phyloP scores from a whole-genome alignment of 495 filamentous ascomycete species.

The Aspergillus coremiiformis region DNA sequence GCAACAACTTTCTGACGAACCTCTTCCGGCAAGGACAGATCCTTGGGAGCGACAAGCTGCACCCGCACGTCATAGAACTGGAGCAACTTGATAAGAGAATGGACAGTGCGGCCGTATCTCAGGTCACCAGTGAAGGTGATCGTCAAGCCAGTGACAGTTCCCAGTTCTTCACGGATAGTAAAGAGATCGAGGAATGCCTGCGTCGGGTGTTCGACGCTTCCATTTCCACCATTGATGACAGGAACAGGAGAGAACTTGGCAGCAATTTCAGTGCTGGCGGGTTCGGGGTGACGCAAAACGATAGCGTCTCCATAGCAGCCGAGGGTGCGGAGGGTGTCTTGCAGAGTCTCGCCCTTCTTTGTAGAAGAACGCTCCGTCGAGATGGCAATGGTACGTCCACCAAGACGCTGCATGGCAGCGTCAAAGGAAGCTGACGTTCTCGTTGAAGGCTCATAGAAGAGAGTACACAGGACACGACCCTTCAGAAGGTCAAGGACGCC shows the following conservation, averaged over 20 bases:
- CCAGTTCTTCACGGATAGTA: conserved; percentile 95
- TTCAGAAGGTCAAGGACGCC: conserved; percentile 82
- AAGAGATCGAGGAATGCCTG: conserved; percentile 98
- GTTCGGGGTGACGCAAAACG: conserved; percentile 84
- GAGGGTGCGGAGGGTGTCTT: conserved; percentile 89
- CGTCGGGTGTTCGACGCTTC: conserved; percentile 89
- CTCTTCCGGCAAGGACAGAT: conserved; percentile 66
- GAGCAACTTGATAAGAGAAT: conserved; percentile 87
- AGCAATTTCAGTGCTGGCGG: conserved; percentile 67
- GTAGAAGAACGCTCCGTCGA: conserved; percentile 73
- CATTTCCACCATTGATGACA: conserved; percentile 95
- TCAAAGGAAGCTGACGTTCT: conserved; percentile 95
- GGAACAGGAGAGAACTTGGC: conserved; percentile 81
- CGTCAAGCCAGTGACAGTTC: conserved; percentile 85
- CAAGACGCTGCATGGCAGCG: conserved; percentile 94
- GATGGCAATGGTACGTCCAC: conserved; percentile 73
- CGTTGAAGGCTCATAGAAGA: conserved; percentile 98
- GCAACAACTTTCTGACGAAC: conserved; percentile 62
- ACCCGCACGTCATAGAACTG: conserved; percentile 90
- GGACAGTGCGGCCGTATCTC: conserved; percentile 85
- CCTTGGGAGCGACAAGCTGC: conserved; percentile 78
- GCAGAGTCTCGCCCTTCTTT: conserved; percentile 86
- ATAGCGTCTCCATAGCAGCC: conserved; percentile 91
- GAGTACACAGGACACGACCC: conserved; percentile 74
- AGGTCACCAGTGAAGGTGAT: conserved; percentile 95